These are phyloP conservation scores for Candolleomyces eurysporus DNA, from an alignment of 768 basidiomycete genomes.

Conservation along the genomic window DNA sequence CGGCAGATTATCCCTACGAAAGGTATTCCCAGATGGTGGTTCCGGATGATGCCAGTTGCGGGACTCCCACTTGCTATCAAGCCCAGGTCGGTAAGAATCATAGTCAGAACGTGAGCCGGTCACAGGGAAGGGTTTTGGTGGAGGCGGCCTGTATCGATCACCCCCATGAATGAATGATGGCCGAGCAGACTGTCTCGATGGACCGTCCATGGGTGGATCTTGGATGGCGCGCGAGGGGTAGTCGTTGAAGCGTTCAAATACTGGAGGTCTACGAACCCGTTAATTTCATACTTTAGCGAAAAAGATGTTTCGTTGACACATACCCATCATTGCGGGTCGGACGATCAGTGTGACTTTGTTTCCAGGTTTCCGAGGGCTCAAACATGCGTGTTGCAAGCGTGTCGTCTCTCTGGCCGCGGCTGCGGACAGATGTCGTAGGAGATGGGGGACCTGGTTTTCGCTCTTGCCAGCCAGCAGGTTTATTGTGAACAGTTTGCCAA, in stretches of 20 bases:
- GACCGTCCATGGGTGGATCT: conserved; percentile 32
- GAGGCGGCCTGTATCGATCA: conserved; percentile 53
- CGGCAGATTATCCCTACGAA: conserved; percentile 21
- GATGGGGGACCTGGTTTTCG: conserved; percentile 40
- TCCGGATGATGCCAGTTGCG: conserved; percentile 20
- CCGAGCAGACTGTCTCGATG: conserved; percentile 30
- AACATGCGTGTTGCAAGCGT: conserved; percentile 50
- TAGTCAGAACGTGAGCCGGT: conserved; percentile 31
- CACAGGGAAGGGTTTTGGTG: conserved; percentile 37
- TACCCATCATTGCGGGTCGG: conserved; percentile 39
- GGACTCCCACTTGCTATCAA: conserved; percentile 31
- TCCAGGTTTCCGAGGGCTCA: conserved; percentile 75
- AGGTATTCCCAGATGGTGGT: conserved; percentile 16
- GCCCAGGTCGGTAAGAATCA: conserved; percentile 54
- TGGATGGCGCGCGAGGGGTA: conserved; percentile 32
- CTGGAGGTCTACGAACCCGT: conserved; percentile 13
- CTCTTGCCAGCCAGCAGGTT: conserved; percentile 36
- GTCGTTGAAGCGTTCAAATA: conserved; percentile 31
- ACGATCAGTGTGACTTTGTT: conserved; percentile 52
- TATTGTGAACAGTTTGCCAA: conserved; percentile 35
- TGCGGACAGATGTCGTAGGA: conserved; percentile 29
- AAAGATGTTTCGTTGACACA: conserved; percentile 14
- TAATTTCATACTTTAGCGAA: conserved; percentile 3
- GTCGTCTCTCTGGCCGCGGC: conserved; percentile 30
- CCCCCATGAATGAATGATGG: conserved; percentile 23